Conservation (phyloP, 306 rosid species). For the Malus sieversii region DNA sequence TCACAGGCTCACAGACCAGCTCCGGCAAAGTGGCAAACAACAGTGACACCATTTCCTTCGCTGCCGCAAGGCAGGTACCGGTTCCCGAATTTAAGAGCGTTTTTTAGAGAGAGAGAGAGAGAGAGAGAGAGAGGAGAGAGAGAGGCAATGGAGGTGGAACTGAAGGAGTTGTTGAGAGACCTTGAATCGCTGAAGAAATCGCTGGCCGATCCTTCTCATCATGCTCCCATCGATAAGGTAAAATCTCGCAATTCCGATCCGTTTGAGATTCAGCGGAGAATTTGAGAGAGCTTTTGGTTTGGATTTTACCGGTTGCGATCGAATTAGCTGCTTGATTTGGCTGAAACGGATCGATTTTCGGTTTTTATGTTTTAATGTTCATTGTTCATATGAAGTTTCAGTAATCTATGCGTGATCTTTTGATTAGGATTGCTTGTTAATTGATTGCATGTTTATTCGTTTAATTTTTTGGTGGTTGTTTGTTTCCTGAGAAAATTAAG, state of each 20-base stretch:
- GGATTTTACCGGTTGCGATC: not conserved
- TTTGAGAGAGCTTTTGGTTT: not conserved
- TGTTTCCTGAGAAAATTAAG: not conserved
- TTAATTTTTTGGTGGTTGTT: not conserved
- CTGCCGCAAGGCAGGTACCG: not conserved
- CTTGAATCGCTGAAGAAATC: slow-evolving; percentile 70
- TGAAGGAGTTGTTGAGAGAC: slow-evolving; percentile 53
- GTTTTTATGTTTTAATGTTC: not conserved
- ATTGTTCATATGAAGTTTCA: not conserved
- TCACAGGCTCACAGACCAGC: not conserved
- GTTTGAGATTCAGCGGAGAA: not conserved
- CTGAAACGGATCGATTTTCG: not conserved
- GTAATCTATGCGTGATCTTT: not conserved
- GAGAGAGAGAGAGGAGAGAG: slow-evolving; percentile 6
- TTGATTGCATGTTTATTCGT: not conserved
- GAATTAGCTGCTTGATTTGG: not conserved
- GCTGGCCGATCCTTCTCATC: slow-evolving; percentile 57
- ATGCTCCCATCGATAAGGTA: slow-evolving; percentile 52
- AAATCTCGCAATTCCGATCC: not conserved
- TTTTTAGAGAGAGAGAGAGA: slow-evolving; percentile 1
- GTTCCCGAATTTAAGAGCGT: not conserved
- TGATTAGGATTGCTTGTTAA: not conserved
- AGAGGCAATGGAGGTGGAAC: slow-evolving; percentile 58
- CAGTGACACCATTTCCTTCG: not conserved
- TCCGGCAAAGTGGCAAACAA: not conserved